Evolutionary conservation across 2,329 filamentous ascomycete species (phyloP), one percentile per base, ranked within the genome.

Genomic region (Sarocladium oryzae): DNA sequence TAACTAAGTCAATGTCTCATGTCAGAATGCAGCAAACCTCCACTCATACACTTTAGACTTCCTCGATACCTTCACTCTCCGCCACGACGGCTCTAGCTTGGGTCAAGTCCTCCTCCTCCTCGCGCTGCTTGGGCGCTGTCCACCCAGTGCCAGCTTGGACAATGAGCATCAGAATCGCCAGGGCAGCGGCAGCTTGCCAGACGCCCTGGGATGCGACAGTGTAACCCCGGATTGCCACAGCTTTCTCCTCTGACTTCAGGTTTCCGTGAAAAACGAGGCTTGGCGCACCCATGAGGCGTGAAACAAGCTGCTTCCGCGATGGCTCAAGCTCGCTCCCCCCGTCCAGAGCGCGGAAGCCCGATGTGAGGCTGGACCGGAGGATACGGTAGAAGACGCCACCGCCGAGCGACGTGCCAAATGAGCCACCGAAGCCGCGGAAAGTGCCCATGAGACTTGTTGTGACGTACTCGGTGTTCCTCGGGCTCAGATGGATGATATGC

Each of bases 381-480:
- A 81, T 72, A 4, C 87, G 77, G 36, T 78, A 74, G 62, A 91
- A 92, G 50, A 88, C 73, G 0, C 89, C 89, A 2, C 89, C 88
- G 2, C 88, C 87, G 45, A 92, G 85, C 0, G 88, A 82, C 1
- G 85, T 86, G 2, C 89, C 88, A 58, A 95, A 93, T 49, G 82
- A 86, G 13, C 88, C 88, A 0, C 87, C 86, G 56, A 93, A 91
- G 4, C 87, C 87, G 3, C 89, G 78, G 67, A 92, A 92, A 1
- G 88, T 95, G 24, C 85, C 81, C 3, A 92, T 68, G 37, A 95
- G 72, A 11, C 87, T 86, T 1, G 85, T 89, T 2, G 86, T 81
- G 48, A 93, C 81, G 60, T 87, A 89, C 59, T 91, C 86, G 1
- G 82, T 81, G 6, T 79, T 74, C 1, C 79, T 73, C 0, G 73